Base-by-base conservation (phyloP, 768 basidiomycete genomes). In the Dacryopinax spathularia region DNA sequence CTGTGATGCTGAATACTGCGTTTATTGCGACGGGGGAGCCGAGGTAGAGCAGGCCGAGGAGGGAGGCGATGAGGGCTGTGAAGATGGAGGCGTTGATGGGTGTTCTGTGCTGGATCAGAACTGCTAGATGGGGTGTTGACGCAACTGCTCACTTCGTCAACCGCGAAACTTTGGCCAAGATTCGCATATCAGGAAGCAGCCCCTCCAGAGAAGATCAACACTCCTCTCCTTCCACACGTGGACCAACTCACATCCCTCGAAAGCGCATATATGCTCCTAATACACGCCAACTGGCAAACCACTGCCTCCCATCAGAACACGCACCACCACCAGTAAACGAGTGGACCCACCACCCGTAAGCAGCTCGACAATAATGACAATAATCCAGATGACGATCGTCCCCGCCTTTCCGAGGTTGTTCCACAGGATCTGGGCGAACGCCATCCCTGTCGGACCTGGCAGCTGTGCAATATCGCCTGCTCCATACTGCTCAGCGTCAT, bases 1-100 rank as follows among this genome's bases (percentile, higher is more conserved):
- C 67, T 6, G 67, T 68, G 35, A 68, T 65, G 44, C 68, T 68
- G 44, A 68, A 68, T 18, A 68, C 67, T 1, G 67, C 67, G 60
- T 68, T 68, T 22, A 68, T 68, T 5, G 67, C 67, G 13, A 68
- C 67, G 25, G 48, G 27, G 20, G 68, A 69, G 33, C 61, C 68
- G 34, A 68, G 67, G 31, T 48, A 68, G 12, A 68, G 61, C 16
- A 68, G 60, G 15, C 67, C 67, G 27, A 68, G 68, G n/a, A 68
- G 36, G 34, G 60, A 59, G n/a, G 59, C 41, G 37, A 68, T 41
- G 15, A 68, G 37, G 27, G 68, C 67, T 12, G 67, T 67, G 48
- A 65, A 63, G 33, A 68, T 60, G 20, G 60, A 60, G 31, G 67
- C 67, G 37, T 68, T 68, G 20, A 68, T 43, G 18, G 67, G 67